Evolutionary conservation across 805 yeast genomes (phyloP), one percentile per base, ranked within the genome.

Genomic region (Saccharomycopsis babjevae): DNA sequence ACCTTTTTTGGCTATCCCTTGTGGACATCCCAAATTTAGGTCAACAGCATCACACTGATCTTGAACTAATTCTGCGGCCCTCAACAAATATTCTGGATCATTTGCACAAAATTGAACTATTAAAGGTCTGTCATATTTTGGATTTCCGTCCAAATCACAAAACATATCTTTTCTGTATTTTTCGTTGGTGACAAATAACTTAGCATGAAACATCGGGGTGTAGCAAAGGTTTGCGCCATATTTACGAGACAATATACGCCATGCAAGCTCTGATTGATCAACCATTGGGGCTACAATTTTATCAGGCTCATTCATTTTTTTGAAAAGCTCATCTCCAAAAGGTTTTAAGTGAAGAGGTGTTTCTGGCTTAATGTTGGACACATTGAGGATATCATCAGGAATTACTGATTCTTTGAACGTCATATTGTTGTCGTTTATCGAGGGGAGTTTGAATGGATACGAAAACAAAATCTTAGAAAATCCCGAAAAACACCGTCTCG

Each of bases 271-370:
- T 3, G 93, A 85, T 66, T 91, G 97, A 72, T 94, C 99, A 20
- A 94, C 99, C 97, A 94, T 93, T 1, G 99, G 99, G 2, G 98
- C 99, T 22, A 94, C 94, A 30, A 94, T 85, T 65, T 87, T 89
- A 57, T 77, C 81, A 1, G 99, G 99, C 25, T 34, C n/a, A 5
- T 46, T 46, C 18, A 62, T 50, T 16, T 20, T 20, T 18, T 59
- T 40, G 43, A 32, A 59, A 11, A 62, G 59, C 57, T 59, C 40
- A 28, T 32, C 46, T 8, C 64, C 63, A 10, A 15, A 38, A 11
- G 32, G 57, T 25, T 61, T 61, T 30, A 32, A 25, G 25, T 46
- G 52, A 8, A 46, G 32, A 46, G 52, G 15, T 22, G 30, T 4
- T 25, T 46, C 52, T 46, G 52, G 52, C 16, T 46, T 46, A 6